Conservation (phyloP, 2,329 filamentous ascomycete genomes). For the Aspergillus sp. region DNA sequence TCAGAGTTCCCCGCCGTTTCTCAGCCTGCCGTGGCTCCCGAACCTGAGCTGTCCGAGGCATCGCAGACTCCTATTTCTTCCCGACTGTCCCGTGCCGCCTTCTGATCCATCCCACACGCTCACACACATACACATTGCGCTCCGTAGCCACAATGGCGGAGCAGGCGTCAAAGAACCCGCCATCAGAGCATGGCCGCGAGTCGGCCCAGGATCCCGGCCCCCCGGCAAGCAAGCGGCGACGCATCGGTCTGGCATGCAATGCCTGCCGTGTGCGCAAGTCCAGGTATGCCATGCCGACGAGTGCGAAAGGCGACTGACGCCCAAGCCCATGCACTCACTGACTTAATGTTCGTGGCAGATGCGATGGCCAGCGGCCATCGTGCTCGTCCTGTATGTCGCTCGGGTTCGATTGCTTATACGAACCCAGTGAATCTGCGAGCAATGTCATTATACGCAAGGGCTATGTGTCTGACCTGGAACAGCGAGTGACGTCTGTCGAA, state of each 20-base stretch:
- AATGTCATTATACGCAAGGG: background rate
- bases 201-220: background rate
- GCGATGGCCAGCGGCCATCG: background rate
- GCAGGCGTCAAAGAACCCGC: background rate
- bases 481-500: background rate
- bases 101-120: no score
- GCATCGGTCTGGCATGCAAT: background rate
- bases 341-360: background rate
- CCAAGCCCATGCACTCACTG: background rate
- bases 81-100: background rate
- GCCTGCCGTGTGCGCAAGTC: background rate
- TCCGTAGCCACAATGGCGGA: background rate
- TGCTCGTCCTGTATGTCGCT: background rate
- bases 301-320: background rate
- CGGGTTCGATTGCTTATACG: background rate
- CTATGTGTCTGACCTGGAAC: background rate
- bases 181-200: background rate
- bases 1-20: no score
- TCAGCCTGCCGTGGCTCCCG: background rate
- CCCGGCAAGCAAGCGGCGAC: background rate
- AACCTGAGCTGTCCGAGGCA: no score
- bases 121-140: background rate
- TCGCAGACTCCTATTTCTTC: background rate
- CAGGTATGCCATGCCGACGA: background rate
- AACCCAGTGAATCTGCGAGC: background rate